phyloP scores from a whole-genome alignment of 257 asterid genomes.

The Asclepias syriaca region DNA sequence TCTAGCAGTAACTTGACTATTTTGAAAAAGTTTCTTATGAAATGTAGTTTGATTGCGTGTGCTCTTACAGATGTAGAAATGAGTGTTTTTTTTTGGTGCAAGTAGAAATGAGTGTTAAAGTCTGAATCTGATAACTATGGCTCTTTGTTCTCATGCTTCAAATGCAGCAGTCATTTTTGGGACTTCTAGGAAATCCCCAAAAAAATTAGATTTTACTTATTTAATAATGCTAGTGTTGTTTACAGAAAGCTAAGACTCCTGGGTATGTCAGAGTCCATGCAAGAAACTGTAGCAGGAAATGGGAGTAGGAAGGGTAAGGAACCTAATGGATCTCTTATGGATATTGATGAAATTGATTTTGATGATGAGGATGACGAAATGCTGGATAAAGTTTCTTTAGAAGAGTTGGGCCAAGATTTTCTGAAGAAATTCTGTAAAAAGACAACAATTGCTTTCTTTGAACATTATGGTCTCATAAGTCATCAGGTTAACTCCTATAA shows the following conservation, averaged over 20 bases:
- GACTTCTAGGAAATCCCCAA: background rate
- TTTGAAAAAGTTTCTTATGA: background rate
- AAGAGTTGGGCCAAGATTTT: conserved; percentile 38
- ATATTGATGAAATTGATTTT: conserved; percentile 45
- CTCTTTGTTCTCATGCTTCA: background rate
- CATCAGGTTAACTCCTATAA: conserved; percentile 85
- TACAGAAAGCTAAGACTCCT: conserved; percentile 8
- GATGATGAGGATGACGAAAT: conserved; percentile 52
- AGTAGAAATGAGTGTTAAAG: background rate
- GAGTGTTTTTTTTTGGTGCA: background rate
- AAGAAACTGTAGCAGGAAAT: conserved; percentile 16
- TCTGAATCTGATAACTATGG: background rate
- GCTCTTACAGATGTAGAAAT: background rate
- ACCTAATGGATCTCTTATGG: conserved; percentile 21
- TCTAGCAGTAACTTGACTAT: background rate
- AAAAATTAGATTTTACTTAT: background rate
- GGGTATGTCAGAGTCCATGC: conserved; percentile 4
- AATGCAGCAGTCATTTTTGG: background rate
- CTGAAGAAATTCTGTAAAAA: conserved; percentile 54
- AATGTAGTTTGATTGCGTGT: background rate
- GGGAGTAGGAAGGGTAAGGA: conserved; percentile 19
- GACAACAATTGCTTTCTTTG: conserved; percentile 66
- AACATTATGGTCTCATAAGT: conserved; percentile 66
- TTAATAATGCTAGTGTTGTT: background rate
- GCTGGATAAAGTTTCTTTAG: conserved; percentile 30